Base-by-base conservation (phyloP, 257 asterid species). In the Solanum piurae region DNA sequence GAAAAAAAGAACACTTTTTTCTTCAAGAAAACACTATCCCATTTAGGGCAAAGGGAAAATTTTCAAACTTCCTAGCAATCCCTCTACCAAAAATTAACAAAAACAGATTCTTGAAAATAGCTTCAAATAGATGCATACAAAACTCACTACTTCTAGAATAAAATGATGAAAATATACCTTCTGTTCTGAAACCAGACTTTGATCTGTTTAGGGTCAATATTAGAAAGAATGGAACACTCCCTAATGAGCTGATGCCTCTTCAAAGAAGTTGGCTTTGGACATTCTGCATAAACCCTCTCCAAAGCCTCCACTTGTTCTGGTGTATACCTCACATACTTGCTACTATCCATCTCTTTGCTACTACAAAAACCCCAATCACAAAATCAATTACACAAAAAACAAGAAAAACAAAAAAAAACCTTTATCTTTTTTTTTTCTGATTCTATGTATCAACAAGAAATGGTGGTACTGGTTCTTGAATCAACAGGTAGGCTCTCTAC, bases 161-260 rank as follows among this genome's bases (percentile, higher is more conserved):
- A 12, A 7, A 37, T 36, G 27, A 74, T 36, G 11, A n/a, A n/a
- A n/a, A n/a, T n/a, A 37, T 74, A 96, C 99, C 99, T 95, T 76
- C 99, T 92, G 89, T 97, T 97, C 90, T 97, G 99, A 91, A 97
- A 97, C 99, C 98, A 97, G 90, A 97, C 99, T 95, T 97, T 97
- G 96, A 97, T 97, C 91, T 97, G 99, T 60, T 97, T 97, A 66
- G 99, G 98, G 90, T 95, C 99, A 91, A 97, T 95, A 91, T 97
- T 97, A 23, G 95, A 66, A 9, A 97, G 94, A 91, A 94, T 94
- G 60, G 99, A 98, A 55, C 96, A 97, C 80, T 95, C 99, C 88
- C 98, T 89, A 80, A 97, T 97, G 87, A 97, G 95, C 90, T 97
- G 99, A 75, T 97, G 98, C 91, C 99, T 95, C 89, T 97, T 94